Evolutionary conservation across 768 basidiomycete species (phyloP).

Genomic region (Sarcodon aspratus): DNA sequence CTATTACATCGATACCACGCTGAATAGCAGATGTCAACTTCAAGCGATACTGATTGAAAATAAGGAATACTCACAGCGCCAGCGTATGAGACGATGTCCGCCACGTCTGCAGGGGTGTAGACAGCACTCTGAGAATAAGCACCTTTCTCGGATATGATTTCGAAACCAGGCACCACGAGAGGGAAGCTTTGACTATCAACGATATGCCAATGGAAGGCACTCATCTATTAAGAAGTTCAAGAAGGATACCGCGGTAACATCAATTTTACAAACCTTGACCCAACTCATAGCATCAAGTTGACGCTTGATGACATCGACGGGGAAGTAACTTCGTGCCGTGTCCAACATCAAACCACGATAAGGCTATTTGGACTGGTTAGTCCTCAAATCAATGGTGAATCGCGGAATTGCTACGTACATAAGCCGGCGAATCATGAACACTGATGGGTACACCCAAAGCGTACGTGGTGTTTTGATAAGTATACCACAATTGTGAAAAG

Average conservation of each 20-base stretch:
- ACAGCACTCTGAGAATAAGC: conserved; percentile 24
- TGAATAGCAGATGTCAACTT: conserved; percentile 8
- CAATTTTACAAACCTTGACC: conserved; percentile 28
- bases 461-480: conserved; percentile 34
- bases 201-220: conserved; percentile 36
- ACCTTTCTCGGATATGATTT: conserved; percentile 30
- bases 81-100: conserved; percentile 30
- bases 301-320: conserved; percentile 50
- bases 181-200: conserved; percentile 43
- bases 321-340: conserved; percentile 66
- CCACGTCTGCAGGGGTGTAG: conserved; percentile 26
- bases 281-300: conserved; percentile 62
- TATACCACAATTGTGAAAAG: conserved; percentile 57
- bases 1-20: conserved; percentile 39
- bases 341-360: conserved; percentile 77
- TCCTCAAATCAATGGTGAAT: too few relatives aligned
- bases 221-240: conserved; percentile 24
- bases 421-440: conserved; percentile 55
- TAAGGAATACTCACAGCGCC: conserved; percentile 23
- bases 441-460: conserved; percentile 42
- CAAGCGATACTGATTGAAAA: neutral
- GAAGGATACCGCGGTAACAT: neutral
- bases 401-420: conserved; percentile 42
- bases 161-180: conserved; percentile 23
- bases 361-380: conserved; percentile 39